Evolutionary conservation across 768 basidiomycete species (phyloP).

Genomic region (Suillus alpinus): DNA sequence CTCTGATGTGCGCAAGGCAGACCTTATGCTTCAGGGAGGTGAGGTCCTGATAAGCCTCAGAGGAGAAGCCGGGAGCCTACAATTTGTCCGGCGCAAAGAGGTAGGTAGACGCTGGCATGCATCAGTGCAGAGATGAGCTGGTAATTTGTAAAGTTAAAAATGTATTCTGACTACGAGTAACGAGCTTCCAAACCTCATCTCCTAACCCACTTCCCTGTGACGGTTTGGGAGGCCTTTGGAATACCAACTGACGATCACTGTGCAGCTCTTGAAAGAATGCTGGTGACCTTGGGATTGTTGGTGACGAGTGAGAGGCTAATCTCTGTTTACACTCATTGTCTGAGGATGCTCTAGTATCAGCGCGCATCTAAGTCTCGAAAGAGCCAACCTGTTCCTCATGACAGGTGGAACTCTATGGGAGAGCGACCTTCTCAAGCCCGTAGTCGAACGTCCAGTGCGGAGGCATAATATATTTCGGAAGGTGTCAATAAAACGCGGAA

Average conservation of each 20-base stretch:
- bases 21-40: constrained; percentile 60
- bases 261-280: constrained; percentile 70
- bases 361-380: constrained; percentile 54
- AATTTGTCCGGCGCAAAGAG: constrained; percentile 72
- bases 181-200: constrained; percentile 62
- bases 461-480: constrained; percentile 82
- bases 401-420: constrained; percentile 93
- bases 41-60: constrained; percentile 66
- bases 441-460: constrained; percentile 74
- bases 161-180: constrained; percentile 89
- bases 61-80: constrained; percentile 80
- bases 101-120: constrained; percentile 34
- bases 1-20: constrained; percentile 67
- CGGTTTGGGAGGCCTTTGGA: constrained; percentile 72
- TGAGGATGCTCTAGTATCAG: constrained; percentile 39
- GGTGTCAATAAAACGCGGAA: constrained; percentile 83
- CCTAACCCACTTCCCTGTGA: constrained; percentile 28
- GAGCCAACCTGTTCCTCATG: constrained; percentile 73
- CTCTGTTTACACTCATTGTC: constrained; percentile 2
- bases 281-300: constrained; percentile 75
- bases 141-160: too few relatives aligned
- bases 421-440: constrained; percentile 80
- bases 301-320: constrained; percentile 54
- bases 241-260: constrained; percentile 83
- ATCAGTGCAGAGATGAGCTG: neutral